Conservation (phyloP, 2,329 filamentous ascomycete genomes). For the Hypoxylon sp. region DNA sequence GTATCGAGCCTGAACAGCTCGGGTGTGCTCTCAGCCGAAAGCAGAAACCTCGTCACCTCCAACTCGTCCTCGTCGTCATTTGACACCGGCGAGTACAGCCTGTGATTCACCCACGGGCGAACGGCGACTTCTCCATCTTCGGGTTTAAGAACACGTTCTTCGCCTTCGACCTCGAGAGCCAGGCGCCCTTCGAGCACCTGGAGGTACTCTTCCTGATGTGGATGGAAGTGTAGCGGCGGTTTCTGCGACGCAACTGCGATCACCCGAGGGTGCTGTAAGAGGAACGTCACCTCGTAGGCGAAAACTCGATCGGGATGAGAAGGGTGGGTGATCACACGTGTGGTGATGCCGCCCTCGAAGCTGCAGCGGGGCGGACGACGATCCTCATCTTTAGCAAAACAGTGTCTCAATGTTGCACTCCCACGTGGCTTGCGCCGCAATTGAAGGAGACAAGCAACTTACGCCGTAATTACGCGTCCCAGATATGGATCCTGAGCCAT, state of each 20-base stretch:
- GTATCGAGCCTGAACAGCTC: constrained; percentile 51
- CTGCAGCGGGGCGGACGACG: constrained; percentile 36
- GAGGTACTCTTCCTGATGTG: constrained; percentile 53
- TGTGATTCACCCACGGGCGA: constrained; percentile 47
- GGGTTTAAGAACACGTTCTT: constrained; percentile 44
- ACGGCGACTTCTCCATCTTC: constrained; percentile 46
- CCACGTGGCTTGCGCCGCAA: constrained; percentile 17
- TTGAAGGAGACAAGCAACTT: constrained; percentile 21
- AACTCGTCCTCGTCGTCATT: constrained; percentile 28
- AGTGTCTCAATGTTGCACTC: background rate
- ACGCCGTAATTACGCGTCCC: constrained; percentile 40
- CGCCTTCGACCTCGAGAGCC: constrained; percentile 49
- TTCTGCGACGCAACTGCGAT: constrained; percentile 45
- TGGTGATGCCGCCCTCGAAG: constrained; percentile 49
- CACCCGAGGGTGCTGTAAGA: constrained; percentile 46
- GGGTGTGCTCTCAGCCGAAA: constrained; percentile 48
- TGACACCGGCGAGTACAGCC: constrained; percentile 46
- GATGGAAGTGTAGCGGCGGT: constrained; percentile 53
- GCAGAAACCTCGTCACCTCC: constrained; percentile 46
- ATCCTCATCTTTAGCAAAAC: constrained; percentile 31
- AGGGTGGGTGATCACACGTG: constrained; percentile 46
- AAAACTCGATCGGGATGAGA: constrained; percentile 44
- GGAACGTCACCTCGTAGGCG: constrained; percentile 49
- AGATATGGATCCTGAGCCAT: constrained; percentile 39
- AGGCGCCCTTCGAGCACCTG: constrained; percentile 50